Evolutionary conservation across 2,329 filamentous ascomycete genomes (phyloP), one percentile per base, ranked within the genome.

Genomic region (Lasiodiplodia gonubiensis): DNA sequence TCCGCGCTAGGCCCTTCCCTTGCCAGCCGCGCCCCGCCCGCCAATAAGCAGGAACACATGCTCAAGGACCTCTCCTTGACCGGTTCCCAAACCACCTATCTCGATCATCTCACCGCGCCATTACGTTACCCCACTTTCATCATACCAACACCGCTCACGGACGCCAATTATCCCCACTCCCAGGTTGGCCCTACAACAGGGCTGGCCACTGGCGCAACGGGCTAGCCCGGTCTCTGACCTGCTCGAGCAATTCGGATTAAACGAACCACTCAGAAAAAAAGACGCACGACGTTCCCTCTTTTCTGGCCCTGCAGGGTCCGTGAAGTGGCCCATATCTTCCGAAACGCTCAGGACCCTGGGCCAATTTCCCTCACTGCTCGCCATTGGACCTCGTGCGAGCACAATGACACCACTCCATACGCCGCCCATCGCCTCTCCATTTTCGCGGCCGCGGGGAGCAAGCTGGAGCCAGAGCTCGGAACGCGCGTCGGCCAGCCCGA

Each of bases 41-140:
- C 7, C 52, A 52, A 52, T 52, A 52, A n/a, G 49, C 14, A 30
- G 49, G 23, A 30, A 52, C 49, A 52, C 49, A 12, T 30, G 7
- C 35, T 5, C 39, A 33, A 33, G 18, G 23, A 27, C 37, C 55
- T 48, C 37, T 21, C 21, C 57, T 49, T 35, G 57, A 61, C 57
- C 57, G 57, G 57, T 61, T 35, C 52, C 39, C 39, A n/a, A n/a
- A n/a, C 37, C 37, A 39, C 53, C 53, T 55, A 55, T 55, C 53
- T 54, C 27, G 27, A 46, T 33, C 27, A 54, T 54, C 52, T 14
- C 55, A 37, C 55, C 33, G 21, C 27, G 11, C 55, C 51, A 30
- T n/a, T 14, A 23, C 46, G 12, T 18, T 51, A 63, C 59, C 59
- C 59, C 59, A 63, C 59, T 63, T 61, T 49, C 57, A 61, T 61